A percentile compares a stretch with the other conserved stretches of the same genome.
Conservation (phyloP, 345 rosid genomes). For the Bruguiera sexangula region DNA sequence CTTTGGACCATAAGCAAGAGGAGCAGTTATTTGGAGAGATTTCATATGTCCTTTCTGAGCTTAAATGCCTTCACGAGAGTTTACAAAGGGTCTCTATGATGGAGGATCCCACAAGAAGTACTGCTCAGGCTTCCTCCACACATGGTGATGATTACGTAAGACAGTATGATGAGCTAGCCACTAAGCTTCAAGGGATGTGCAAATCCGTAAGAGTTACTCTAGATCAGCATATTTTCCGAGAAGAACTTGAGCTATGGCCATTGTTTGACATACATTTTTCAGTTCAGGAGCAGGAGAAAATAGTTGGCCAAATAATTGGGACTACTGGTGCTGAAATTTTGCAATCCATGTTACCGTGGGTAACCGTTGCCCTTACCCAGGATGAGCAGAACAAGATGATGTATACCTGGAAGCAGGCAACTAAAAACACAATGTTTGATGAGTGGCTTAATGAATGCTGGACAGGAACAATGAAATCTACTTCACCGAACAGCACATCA, state of each 20-base stretch:
- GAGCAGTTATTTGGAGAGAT: slow-evolving; percentile 86
- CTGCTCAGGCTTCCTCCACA: slow-evolving; percentile 24
- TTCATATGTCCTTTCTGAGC: slow-evolving; percentile 60
- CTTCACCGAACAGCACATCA: slow-evolving; percentile 40
- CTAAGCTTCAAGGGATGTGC: slow-evolving; percentile 93
- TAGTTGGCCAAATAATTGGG: slow-evolving; percentile 90
- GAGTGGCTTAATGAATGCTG: slow-evolving; percentile 90
- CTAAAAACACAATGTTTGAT: slow-evolving; percentile 89
- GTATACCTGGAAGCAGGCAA: slow-evolving; percentile 95
- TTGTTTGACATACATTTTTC: slow-evolving; percentile 75
- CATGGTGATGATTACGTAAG: slow-evolving; percentile 30
- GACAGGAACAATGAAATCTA: slow-evolving; percentile 51
- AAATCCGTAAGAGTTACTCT: slow-evolving; percentile 76
- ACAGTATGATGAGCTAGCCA: slow-evolving; percentile 67
- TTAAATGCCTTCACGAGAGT: slow-evolving; percentile 55
- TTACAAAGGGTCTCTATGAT: slow-evolving; percentile 28
- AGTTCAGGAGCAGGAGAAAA: slow-evolving; percentile 75
- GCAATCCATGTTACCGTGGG: slow-evolving; percentile 95
- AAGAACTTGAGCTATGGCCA: slow-evolving; percentile 91
- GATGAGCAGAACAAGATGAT: slow-evolving; percentile 92
- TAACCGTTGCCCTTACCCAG: slow-evolving; percentile 77
- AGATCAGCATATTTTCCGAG: slow-evolving; percentile 82
- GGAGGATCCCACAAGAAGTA: slow-evolving; percentile 30
- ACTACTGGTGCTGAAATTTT: slow-evolving; percentile 90
- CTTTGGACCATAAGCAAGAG: slow-evolving; percentile 87